phyloP scores from a whole-genome alignment of 768 basidiomycete species.

The Neoboletus subvelutipes region DNA sequence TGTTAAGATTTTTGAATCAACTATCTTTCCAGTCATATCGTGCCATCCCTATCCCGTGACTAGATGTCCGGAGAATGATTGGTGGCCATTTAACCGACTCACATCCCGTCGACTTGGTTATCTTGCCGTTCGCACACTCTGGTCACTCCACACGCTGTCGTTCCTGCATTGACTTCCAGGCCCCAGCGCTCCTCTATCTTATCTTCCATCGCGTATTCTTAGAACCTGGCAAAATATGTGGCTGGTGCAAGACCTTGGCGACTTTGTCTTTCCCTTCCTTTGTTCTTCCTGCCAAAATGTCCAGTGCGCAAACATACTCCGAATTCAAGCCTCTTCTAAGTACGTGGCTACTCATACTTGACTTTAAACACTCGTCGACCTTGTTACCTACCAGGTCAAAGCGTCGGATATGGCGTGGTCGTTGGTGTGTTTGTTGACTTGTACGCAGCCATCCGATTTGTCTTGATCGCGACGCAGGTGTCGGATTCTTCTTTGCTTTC shows the following conservation, averaged over 20 bases:
- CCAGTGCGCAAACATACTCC: slow-evolving; percentile 21
- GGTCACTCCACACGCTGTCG: neutral
- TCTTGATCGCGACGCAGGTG: slow-evolving; percentile 30
- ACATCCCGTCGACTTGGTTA: neutral
- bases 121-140: slow-evolving; percentile 1
- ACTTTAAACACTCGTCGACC: neutral
- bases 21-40: no score
- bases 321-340: slow-evolving; percentile 43
- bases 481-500: slow-evolving; percentile 51
- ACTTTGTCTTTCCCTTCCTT: neutral
- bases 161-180: neutral
- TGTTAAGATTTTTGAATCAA: neutral
- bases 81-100: neutral
- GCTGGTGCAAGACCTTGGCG: neutral
- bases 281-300: slow-evolving; percentile 9
- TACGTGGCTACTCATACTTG: slow-evolving; percentile 15
- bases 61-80: neutral
- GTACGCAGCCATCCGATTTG: neutral
- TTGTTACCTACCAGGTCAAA: slow-evolving; percentile 34
- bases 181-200: neutral
- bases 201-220: slow-evolving; percentile 5
- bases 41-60: neutral
- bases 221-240: slow-evolving; percentile 1
- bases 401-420: slow-evolving; percentile 51
- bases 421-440: slow-evolving; percentile 34